Base-by-base conservation (phyloP, 164 flowering plant genomes). In the Stephania japonica region DNA sequence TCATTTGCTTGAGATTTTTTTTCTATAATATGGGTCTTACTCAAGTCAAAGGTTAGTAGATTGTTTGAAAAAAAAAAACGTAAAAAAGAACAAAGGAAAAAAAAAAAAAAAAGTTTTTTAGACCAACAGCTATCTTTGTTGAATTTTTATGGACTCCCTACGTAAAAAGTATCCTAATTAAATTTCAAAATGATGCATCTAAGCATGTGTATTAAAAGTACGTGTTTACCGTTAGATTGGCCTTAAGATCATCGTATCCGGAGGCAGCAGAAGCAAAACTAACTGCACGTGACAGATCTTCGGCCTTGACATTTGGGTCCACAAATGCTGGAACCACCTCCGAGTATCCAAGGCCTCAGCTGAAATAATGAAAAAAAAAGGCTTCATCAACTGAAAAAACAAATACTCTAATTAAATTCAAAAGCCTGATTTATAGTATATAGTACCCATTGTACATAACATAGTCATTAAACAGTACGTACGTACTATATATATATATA, bases 261-360 rank as follows among this genome's bases (percentile, higher is more conserved):
- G 95, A 85, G 56, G 80, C 90, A 50, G 93, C 91, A 0, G 95
- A 90, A 13, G 93, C 97, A 67, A 92, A 92, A 67, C 93, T 90
- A 73, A 86, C 89, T 9, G 94, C 95, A 79, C 82, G 83, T 27
- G 79, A 19, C 11, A 89, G n/a, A 18, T 88, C 87, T 50, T 21
- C 68, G 27, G 44, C 70, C 41, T 65, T 83, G 44, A 82, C 23
- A 19, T 65, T 61, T 5, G 81, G 83, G 44, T 88, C 86, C 6
- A 88, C 82, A 76, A 77, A 90, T 4, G 80, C 88, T 50, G 86
- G 89, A 26, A 90, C 72, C 38, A 26, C 7, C 8, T 72, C 80
- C 19, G 63, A 75, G 64, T 80, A 81, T 2, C 90, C 21, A 90
- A 11, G 12, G 85, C 85, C 64, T 85, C 91, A 49, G 89, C 96